Evolutionary conservation across 78 protist species (phyloP).

Genomic region (Salpingoeca rosetta): DNA sequence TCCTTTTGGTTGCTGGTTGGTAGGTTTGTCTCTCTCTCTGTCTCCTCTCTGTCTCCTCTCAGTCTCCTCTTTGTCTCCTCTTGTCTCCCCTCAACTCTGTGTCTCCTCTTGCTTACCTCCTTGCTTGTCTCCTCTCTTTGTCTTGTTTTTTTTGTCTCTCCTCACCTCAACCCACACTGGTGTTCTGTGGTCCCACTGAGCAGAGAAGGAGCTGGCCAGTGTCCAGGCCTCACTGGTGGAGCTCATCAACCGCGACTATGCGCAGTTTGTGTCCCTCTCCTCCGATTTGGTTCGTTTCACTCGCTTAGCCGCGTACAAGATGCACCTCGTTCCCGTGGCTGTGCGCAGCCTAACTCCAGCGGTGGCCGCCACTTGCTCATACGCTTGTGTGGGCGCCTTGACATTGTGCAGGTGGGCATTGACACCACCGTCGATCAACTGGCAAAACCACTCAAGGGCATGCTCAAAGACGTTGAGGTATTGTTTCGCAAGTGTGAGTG

Average conservation of each 20-base stretch:
- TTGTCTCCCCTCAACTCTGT: not conserved
- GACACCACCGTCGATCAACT: slow-evolving; percentile 8
- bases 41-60: not conserved
- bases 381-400: no score
- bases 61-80: not conserved
- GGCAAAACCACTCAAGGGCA: not conserved
- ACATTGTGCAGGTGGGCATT: no score
- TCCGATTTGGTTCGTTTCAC: slow-evolving; percentile 24
- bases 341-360: no score
- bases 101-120: not conserved
- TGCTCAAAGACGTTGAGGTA: not conserved
- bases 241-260: slow-evolving; percentile 45
- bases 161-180: not conserved
- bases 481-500: not conserved
- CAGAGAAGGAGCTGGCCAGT: not conserved
- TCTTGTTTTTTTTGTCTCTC: not conserved
- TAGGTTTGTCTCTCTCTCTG: not conserved
- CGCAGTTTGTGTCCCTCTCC: slow-evolving; percentile 28
- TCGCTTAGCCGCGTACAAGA: no score
- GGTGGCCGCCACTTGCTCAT: no score
- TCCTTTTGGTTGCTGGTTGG: no score
- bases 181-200: no score
- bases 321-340: no score
- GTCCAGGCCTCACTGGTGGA: slow-evolving; percentile 11
- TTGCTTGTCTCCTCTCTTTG: not conserved